Evolutionary conservation across 2,329 filamentous ascomycete species (phyloP).

Genomic region (Lasiodiplodia citricola): DNA sequence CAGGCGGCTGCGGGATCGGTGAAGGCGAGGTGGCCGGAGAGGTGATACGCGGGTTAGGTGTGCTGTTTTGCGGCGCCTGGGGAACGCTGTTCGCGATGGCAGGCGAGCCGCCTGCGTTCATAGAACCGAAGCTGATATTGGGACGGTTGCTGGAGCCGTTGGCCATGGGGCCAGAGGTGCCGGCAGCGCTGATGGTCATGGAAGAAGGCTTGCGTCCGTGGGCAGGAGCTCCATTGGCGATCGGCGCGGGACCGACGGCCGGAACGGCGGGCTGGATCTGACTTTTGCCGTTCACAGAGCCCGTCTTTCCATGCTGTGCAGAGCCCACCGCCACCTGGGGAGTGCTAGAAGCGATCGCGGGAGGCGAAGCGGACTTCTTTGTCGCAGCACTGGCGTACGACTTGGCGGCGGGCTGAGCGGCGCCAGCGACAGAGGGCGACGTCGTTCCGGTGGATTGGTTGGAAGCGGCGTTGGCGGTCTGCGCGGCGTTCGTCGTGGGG

Average conservation of each 20-base stretch:
- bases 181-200: constrained; percentile 87
- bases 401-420: constrained; percentile 61
- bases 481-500: constrained; percentile 55
- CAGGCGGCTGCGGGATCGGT: constrained; percentile 87
- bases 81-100: constrained; percentile 71
- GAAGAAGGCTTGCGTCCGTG: constrained; percentile 88
- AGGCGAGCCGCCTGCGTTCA: constrained; percentile 65
- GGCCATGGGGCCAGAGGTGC: constrained; percentile 73
- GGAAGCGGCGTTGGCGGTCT: constrained; percentile 53
- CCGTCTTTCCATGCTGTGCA: constrained; percentile 49
- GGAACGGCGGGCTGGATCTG: constrained; percentile 73
- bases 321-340: constrained; percentile 61
- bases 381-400: constrained; percentile 69
- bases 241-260: constrained; percentile 60
- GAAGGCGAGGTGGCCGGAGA: constrained; percentile 90
- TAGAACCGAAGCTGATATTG: constrained; percentile 80
- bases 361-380: constrained; percentile 58
- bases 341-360: constrained; percentile 57
- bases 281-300: constrained; percentile 77
- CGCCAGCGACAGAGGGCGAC: constrained; percentile 58
- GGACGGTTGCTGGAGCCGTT: constrained; percentile 72
- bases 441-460: constrained; percentile 57
- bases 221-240: constrained; percentile 68
- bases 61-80: constrained; percentile 67
- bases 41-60: constrained; percentile 72